These are phyloP conservation scores for Dothiorella sarmentorum DNA, from an alignment of 2,329 filamentous ascomycete genomes.

Conservation along the genomic window DNA sequence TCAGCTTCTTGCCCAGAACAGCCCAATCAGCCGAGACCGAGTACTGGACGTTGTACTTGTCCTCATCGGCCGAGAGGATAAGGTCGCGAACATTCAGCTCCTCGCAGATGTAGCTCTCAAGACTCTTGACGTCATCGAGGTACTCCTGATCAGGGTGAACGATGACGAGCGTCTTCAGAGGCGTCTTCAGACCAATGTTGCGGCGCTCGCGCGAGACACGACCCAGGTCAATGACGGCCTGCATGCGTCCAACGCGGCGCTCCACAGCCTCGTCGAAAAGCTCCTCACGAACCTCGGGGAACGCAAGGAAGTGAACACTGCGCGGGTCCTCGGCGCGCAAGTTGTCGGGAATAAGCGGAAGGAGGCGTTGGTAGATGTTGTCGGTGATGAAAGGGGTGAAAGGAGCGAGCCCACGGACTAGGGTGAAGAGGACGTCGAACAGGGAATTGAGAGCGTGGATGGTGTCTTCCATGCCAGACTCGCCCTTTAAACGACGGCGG, in stretches of 20 bases:
- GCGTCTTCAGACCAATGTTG: conserved; percentile 82
- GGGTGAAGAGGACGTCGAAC: conserved; percentile 87
- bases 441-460: conserved; percentile 88
- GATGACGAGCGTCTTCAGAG: conserved; percentile 83
- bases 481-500: conserved; percentile 84
- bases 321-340: conserved; percentile 68
- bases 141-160: conserved; percentile 81
- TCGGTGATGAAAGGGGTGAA: conserved; percentile 96
- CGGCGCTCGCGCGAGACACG: conserved; percentile 82
- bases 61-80: conserved; percentile 80
- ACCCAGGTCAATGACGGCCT: conserved; percentile 88
- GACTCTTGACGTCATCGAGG: conserved; percentile 77
- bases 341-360: conserved; percentile 74
- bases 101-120: conserved; percentile 85
- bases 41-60: conserved; percentile 88
- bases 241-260: conserved; percentile 84
- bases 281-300: conserved; percentile 83
- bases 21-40: conserved; percentile 90
- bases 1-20: conserved; percentile 90
- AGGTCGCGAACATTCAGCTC: conserved; percentile 89
- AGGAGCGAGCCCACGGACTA: conserved; percentile 82
- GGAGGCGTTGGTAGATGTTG: conserved; percentile 82
- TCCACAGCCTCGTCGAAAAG: conserved; percentile 85
- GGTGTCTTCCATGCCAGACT: conserved; percentile 81
- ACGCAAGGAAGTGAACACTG: conserved; percentile 88